Base-by-base conservation (phyloP, 768 basidiomycete genomes). In the Mycena latifolia region DNA sequence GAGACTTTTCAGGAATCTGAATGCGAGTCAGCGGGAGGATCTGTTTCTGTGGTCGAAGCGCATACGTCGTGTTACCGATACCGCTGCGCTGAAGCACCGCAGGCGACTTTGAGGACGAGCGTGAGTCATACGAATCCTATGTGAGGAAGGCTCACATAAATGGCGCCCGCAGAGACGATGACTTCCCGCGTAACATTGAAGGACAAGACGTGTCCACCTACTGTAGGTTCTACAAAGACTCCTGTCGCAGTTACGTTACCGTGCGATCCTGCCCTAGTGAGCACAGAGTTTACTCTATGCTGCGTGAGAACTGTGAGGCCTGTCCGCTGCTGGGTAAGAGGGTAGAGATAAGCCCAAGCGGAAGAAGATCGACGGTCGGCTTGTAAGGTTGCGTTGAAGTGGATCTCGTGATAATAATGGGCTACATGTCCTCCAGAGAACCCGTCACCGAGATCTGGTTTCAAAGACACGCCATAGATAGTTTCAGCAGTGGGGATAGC, bases 341-440 rank as follows among this genome's bases (percentile, higher is more conserved):
- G 69, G 61, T 70, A 70, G 7, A 70, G 48, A 41, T 63, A 70
- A 1, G 69, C 66, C 69, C 69, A 70, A 2, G 69, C 69, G 5
- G 69, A 67, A 43, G 66, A 67, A 10, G 69, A 70, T 22, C 69
- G 53, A 12, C 69, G 43, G 39, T 70, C 66, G 7, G 54, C 43
- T 48, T 70, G 66, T 35, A 70, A n/a, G 1, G 63, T 70, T 41
- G 65, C 48, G 54, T 70, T 70, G 27, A 70, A 67, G 55, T 70
- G 69, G 22, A 70, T 67, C 17, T 67, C 62, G 25, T 70, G 47
- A 25, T 70, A 70, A 39, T 55, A 70, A 53, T 65, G 64, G n/a
- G 66, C 62, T 2, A 67, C 57, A 31, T 70, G 69, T 15, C 69
- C 69, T 33, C 69, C 69, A 18, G 65, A 67, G 41, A 70, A 70